These are phyloP conservation scores for Taphrina populina DNA, from an alignment of 1,139 yeast species.

Conservation along the genomic window DNA sequence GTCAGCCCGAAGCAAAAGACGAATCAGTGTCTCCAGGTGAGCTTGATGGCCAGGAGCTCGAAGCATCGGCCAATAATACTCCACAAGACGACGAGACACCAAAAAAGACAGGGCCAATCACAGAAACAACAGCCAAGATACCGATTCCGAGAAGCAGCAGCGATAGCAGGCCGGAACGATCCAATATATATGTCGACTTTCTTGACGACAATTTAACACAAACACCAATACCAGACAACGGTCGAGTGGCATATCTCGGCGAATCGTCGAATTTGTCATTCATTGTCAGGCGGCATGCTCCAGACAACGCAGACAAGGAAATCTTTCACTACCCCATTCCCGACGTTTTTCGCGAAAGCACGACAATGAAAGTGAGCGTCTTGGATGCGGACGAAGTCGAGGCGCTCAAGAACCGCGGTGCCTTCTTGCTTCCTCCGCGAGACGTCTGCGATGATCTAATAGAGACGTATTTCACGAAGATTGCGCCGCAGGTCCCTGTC, in stretches of 20 bases:
- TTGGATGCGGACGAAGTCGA: slow-evolving; percentile 68
- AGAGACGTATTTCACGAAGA: slow-evolving; percentile 61
- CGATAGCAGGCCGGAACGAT: slow-evolving; percentile 3
- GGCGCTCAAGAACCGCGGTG: slow-evolving; percentile 66
- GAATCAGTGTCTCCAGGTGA: slow-evolving; percentile 17
- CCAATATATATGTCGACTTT: slow-evolving; percentile 23
- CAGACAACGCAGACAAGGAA: slow-evolving; percentile 41
- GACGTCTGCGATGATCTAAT: slow-evolving; percentile 64
- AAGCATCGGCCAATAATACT: too few species aligned
- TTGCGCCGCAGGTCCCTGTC: slow-evolving; percentile 73
- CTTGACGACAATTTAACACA: slow-evolving; percentile 14
- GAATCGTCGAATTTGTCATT: slow-evolving; percentile 45
- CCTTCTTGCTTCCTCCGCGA: slow-evolving; percentile 65
- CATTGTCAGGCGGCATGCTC: slow-evolving; percentile 44
- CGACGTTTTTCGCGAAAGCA: slow-evolving; percentile 42
- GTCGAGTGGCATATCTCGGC: slow-evolving; percentile 40
- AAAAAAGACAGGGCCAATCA: neutral
- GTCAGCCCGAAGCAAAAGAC: neutral
- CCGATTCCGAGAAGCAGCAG: too few species aligned
- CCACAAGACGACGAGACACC: neutral
- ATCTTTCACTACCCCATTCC: slow-evolving; percentile 46
- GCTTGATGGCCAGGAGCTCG: too few species aligned
- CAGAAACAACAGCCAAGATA: neutral
- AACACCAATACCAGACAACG: slow-evolving; percentile 25
- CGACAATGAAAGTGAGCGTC: slow-evolving; percentile 42